Percentiles rank a stretch among this genome's conserved stretches.
Evolutionary conservation across 768 basidiomycete species (phyloP).

Genomic region (Melanogaster broomeanus): DNA sequence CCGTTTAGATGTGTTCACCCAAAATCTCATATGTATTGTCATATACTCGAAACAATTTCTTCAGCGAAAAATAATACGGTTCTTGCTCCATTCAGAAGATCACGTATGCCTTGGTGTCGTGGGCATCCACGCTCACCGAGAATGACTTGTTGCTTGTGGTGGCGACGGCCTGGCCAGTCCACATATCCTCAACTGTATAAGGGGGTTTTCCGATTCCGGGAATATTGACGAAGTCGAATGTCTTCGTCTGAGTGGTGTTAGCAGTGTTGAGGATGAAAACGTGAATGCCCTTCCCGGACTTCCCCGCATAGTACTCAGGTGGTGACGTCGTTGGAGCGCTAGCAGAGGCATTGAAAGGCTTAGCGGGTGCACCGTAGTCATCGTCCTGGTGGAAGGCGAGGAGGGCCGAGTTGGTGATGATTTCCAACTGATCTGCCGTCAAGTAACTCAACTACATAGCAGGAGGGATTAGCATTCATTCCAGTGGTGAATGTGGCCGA

Average conservation of each 20-base stretch:
- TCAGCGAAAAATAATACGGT: not conserved
- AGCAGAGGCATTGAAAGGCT: constrained; percentile 46
- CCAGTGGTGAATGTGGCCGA: not conserved
- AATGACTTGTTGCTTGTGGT: constrained; percentile 37
- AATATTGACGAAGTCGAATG: constrained; percentile 46
- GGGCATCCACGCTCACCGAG: constrained; percentile 43
- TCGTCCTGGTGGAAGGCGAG: constrained; percentile 57
- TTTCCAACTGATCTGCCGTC: constrained; percentile 42
- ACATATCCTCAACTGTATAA: constrained; percentile 56
- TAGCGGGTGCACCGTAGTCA: constrained; percentile 45
- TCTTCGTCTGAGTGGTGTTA: constrained; percentile 41
- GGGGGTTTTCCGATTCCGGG: constrained; percentile 43
- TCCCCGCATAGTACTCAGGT: constrained; percentile 54
- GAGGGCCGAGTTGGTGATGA: constrained; percentile 52
- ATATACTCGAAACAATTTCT: not conserved
- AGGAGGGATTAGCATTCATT: not conserved
- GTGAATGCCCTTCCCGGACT: constrained; percentile 50
- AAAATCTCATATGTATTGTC: not conserved
- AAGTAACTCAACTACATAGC: constrained; percentile 41
- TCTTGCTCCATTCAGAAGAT: constrained; percentile 27
- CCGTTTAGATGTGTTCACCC: not conserved
- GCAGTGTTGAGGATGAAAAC: constrained; percentile 57
- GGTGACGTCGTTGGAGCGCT: constrained; percentile 43
- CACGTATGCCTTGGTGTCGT: constrained; percentile 55
- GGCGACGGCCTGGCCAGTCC: constrained; percentile 46